A percentile compares a stretch with the other conserved stretches of the same genome.
Evolutionary conservation across 192 early-diverging fungal species (phyloP).

Genomic region (Piromyces sp.): DNA sequence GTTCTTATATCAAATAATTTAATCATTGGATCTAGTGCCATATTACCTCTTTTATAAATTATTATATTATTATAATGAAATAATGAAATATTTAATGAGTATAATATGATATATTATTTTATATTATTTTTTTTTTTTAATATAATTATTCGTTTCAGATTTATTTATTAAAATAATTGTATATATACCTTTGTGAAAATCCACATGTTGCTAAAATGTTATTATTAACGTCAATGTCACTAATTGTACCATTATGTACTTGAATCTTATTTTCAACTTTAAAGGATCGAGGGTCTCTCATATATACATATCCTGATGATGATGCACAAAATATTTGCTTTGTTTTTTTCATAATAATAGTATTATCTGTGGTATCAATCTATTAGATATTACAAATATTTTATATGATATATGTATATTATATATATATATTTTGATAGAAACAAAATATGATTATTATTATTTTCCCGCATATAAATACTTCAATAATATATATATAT

Average conservation of each 20-base stretch:
- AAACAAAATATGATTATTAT: too few relatives aligned
- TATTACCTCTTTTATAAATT: slow-evolving; percentile 10
- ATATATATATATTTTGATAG: too few relatives aligned
- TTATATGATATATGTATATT: background rate
- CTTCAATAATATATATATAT: too few relatives aligned
- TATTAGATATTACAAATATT: background rate
- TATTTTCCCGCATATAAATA: too few relatives aligned
- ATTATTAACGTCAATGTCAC: slow-evolving; percentile 57
- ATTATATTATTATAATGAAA: too few relatives aligned
- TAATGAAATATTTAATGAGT: background rate
- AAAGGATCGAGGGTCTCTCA: slow-evolving; percentile 47
- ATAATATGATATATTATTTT: background rate
- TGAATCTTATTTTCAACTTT: slow-evolving; percentile 41
- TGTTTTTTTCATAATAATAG: slow-evolving; percentile 48
- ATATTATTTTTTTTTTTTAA: too few relatives aligned
- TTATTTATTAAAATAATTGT: too few relatives aligned
- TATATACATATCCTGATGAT: slow-evolving; percentile 36
- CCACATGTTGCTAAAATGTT: slow-evolving; percentile 61
- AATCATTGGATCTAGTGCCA: slow-evolving; percentile 57
- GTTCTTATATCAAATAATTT: slow-evolving; percentile 69
- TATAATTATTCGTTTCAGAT: too few relatives aligned
- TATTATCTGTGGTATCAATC: slow-evolving; percentile 23
- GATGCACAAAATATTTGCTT: slow-evolving; percentile 45
- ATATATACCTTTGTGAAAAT: slow-evolving; percentile 35
- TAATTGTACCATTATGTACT: slow-evolving; percentile 59